These are phyloP conservation scores for Glomus cerebriforme DNA, from an alignment of 192 early-diverging fungal genomes.

Conservation along the genomic window DNA sequence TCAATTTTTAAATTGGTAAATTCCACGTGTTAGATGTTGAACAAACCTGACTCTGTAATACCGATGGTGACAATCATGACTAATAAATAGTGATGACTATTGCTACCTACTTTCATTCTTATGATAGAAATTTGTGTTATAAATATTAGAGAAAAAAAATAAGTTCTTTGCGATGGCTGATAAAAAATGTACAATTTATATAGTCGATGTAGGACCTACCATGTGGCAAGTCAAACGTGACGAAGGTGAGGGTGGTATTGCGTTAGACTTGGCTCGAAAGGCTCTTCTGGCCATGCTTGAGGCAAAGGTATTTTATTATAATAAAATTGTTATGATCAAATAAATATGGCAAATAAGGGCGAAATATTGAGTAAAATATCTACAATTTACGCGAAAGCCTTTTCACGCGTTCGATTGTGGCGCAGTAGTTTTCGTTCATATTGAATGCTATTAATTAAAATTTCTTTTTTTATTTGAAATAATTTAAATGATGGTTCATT, in stretches of 20 bases:
- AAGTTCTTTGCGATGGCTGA: not conserved
- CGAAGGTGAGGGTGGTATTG: not conserved
- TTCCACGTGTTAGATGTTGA: too few relatives aligned
- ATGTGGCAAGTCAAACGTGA: slow-evolving; percentile 29
- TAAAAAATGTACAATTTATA: slow-evolving; percentile 45
- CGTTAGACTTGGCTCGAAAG: slow-evolving; percentile 37
- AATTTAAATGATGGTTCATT: not conserved
- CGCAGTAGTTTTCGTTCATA: not conserved
- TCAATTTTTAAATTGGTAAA: too few relatives aligned
- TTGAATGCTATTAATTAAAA: not conserved
- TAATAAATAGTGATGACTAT: too few relatives aligned
- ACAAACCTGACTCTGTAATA: too few relatives aligned
- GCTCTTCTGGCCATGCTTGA: slow-evolving; percentile 40
- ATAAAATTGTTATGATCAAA: too few relatives aligned
- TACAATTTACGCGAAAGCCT: not conserved
- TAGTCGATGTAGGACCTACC: slow-evolving; percentile 42
- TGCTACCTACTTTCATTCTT: too few relatives aligned
- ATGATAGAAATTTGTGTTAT: too few relatives aligned
- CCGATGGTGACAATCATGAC: too few relatives aligned
- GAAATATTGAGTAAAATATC: not conserved
- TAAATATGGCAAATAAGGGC: too few relatives aligned
- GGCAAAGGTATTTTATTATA: slow-evolving; percentile 41
- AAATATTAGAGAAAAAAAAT: not conserved
- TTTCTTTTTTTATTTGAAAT: not conserved
- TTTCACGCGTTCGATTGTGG: not conserved